Conservation (phyloP, 176 grass and related monocot species). For the Thinopyrum elongatum region DNA sequence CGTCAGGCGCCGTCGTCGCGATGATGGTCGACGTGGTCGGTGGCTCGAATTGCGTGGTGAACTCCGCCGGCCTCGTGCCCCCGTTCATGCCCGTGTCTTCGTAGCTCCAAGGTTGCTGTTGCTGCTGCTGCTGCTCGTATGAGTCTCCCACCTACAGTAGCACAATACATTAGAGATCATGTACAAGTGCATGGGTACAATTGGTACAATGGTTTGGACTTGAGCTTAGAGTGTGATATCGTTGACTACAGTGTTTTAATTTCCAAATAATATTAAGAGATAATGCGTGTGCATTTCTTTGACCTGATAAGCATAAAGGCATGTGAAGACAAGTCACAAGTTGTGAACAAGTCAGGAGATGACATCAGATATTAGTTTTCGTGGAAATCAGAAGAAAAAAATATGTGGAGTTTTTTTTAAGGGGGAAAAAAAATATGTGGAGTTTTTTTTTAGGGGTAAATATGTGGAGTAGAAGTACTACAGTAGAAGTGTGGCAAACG, state of each 20-base stretch:
- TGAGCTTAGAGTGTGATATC: neutral
- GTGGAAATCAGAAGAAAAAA: too few species aligned
- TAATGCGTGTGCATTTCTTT: too few species aligned
- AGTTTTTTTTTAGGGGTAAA: too few species aligned
- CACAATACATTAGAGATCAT: neutral
- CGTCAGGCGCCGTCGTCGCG: neutral
- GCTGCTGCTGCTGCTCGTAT: slow-evolving; percentile 31
- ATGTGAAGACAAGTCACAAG: neutral
- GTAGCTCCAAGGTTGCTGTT: slow-evolving; percentile 48
- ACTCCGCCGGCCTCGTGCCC: slow-evolving; percentile 1
- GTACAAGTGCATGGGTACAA: neutral
- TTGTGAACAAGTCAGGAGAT: neutral
- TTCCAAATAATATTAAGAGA: neutral
- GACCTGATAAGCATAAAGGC: too few species aligned
- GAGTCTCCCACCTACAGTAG: slow-evolving; percentile 21
- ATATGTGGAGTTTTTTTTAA: too few species aligned
- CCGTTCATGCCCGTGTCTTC: slow-evolving; percentile 34
- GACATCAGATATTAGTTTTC: neutral
- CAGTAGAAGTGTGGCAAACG: too few species aligned
- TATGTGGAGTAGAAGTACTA: too few species aligned
- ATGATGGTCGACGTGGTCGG: slow-evolving; percentile 12
- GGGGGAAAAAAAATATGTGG: too few species aligned
- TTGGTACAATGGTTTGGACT: neutral
- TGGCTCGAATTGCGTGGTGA: slow-evolving; percentile 14
- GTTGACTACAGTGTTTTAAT: neutral